Evolutionary conservation across 2,329 filamentous ascomycete species (phyloP), one percentile per base, ranked within the genome.

Genomic region (Monosporascus ibericus): DNA sequence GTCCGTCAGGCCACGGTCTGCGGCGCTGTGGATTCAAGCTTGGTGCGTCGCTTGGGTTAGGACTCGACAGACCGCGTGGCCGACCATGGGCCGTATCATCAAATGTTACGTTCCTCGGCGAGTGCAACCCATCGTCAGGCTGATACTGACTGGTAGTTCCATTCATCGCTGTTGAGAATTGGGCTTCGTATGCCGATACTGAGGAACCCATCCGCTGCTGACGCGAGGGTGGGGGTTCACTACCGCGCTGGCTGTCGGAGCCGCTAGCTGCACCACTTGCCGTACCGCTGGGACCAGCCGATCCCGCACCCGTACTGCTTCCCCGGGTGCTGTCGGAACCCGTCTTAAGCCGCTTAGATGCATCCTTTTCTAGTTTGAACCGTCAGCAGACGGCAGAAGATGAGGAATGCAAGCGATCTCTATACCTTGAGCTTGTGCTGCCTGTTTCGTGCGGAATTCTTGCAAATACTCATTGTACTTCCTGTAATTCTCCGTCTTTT

Each of bases 401-500:
- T n/a, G n/a, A 48, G 44, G 30, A 47, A 48, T 25, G 8, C 22
- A 22, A 24, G 36, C 18, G 42, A 25, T 40, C 22, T 14, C 27
- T 69, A 56, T 68, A 82, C 81, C 79, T 76, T 82, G 78, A 49
- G 72, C 71, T 47, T 80, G 75, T 52, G 74, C 75, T 25, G 78
- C 72, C 63, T 92, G 86, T 65, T 87, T 87, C 47, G 84, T 81
- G 64, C 87, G 91, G 72, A 94, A 92, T 1, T 92, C 88, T 34
- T 82, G 78, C 22, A 92, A 72, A 65, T 94, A 94, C 44, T 82
- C 77, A 54, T 80, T 76, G 58, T 92, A 92, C 49, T 82, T 79
- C 52, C 76, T 80, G 64, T 84, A 90, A 48, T 86, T 77, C 6
- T 78, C 64, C 0, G 88, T 92, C 69, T 90, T 90, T 66, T 92